Percentiles rank a stretch among this genome's conserved stretches.
These are phyloP conservation scores for Xylaria acuta DNA, from an alignment of 495 filamentous ascomycete genomes.

Conservation along the genomic window DNA sequence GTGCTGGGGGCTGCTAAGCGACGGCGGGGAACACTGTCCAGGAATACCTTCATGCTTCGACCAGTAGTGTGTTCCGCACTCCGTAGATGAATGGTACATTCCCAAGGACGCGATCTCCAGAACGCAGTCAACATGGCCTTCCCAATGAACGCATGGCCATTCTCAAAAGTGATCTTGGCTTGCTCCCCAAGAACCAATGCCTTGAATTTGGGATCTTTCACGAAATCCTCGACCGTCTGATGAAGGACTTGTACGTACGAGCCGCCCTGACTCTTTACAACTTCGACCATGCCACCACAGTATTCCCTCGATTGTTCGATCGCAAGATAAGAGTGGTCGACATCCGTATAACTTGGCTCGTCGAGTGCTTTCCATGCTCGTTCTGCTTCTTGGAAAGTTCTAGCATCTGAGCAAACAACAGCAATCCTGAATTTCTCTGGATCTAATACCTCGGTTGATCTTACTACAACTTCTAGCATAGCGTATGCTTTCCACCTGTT, in stretches of 20 bases:
- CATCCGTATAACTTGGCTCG: no score
- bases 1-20: no score
- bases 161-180: constrained; percentile 10
- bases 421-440: neutral
- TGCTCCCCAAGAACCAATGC: constrained; percentile 22
- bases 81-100: neutral
- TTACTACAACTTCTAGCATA: neutral
- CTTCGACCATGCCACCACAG: neutral
- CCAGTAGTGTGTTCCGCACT: neutral
- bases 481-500: neutral
- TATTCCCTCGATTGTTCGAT: neutral
- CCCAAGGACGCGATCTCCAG: no score
- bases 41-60: neutral
- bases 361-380: neutral
- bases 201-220: constrained; percentile 28
- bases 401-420: neutral
- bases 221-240: constrained; percentile 33
- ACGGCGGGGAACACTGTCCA: neutral
- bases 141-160: neutral
- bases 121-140: neutral
- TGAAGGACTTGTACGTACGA: constrained; percentile 27
- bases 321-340: no score
- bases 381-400: neutral
- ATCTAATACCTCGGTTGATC: neutral
- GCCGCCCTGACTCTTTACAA: neutral